Evolutionary conservation across 768 basidiomycete genomes (phyloP), one percentile per base, ranked within the genome.

Genomic region (Boletus pseudopeckii): DNA sequence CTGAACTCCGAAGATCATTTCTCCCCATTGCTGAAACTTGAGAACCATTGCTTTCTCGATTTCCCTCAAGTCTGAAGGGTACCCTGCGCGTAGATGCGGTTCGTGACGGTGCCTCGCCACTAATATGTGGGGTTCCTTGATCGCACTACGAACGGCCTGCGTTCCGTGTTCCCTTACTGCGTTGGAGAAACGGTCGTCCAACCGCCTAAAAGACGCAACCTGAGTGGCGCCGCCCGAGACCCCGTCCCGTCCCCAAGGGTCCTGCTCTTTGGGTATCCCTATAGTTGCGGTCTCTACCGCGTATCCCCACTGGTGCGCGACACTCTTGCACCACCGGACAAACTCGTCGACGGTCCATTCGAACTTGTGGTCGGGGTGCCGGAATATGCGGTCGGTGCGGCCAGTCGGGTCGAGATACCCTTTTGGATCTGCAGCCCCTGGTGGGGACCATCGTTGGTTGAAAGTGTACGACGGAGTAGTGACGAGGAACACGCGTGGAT

Each of bases 401-500:
- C 77, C 74, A 0, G 91, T 93, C 3, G 93, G 91, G 69, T 95
- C 92, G 0, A 69, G 75, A 64, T 69, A 83, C 1, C 88, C 91
- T 22, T 70, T 63, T 14, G 79, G 61, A 17, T 74, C 66, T 5
- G 71, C 71, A 0, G 71, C 67, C 36, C 71, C 74, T 0, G 86
- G 88, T 1, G 81, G 66, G 0, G 82, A 79, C 73, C 91, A 92
- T 1, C 85, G 82, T 18, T 76, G 77, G 58, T 92, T 95, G 76
- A 88, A 96, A 2, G 80, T 83, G 72, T 86, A 93, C 3, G 88
- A 90, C 0, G 92, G 92, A 0, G 92, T 96, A 0, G 92, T 95
- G 62, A 94, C 64, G 20, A 96, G 77, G 41, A 92, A 75, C 40
- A 86, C 64, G 26, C 77, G 75, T 1, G 93, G 92, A 50, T 82